A percentile compares a stretch with the other conserved stretches of the same genome.
These are phyloP conservation scores for Colletotrichum horii DNA, from an alignment of 2,329 filamentous ascomycete species.

Conservation along the genomic window DNA sequence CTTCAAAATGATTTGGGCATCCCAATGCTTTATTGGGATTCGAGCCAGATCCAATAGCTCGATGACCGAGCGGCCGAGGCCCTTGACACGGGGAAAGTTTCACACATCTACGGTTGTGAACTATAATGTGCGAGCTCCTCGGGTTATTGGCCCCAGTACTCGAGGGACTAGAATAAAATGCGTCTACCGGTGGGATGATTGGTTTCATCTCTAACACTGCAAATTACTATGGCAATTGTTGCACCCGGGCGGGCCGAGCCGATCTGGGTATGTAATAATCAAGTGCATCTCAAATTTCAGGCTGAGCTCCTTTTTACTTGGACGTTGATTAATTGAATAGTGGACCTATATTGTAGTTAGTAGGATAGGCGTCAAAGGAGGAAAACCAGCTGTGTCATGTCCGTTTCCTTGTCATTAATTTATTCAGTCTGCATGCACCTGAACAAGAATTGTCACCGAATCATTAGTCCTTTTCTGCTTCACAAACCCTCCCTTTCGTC, in stretches of 20 bases:
- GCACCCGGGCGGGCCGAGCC: neutral
- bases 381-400: too few species aligned
- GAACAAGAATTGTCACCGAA: neutral
- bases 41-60: neutral
- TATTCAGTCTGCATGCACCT: rapidly evolving
- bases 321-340: neutral
- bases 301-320: neutral
- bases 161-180: neutral
- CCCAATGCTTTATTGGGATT: neutral
- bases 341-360: too few species aligned
- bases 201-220: neutral
- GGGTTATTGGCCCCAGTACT: neutral
- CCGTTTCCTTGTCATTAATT: neutral
- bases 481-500: neutral
- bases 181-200: neutral
- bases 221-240: neutral
- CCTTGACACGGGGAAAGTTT: neutral
- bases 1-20: neutral
- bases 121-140: neutral
- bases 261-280: neutral
- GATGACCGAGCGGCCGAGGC: neutral
- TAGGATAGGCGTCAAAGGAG: too few species aligned
- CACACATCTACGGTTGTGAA: neutral
- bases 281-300: neutral
- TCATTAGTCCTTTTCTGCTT: neutral